Conservation (phyloP, 371 early-diverging fungal genomes). For the Apophysomyces variabilis region DNA sequence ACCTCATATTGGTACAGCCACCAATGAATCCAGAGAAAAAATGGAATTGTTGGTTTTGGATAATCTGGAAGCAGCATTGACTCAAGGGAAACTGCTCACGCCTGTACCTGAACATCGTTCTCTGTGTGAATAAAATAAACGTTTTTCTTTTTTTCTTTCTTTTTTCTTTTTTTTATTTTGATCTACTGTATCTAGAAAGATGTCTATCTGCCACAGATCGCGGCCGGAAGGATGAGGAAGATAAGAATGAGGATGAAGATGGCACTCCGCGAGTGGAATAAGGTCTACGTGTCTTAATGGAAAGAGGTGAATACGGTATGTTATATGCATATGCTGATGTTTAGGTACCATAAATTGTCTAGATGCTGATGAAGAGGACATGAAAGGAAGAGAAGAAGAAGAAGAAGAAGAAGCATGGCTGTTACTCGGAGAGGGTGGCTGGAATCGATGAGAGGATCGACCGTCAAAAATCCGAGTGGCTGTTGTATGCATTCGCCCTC, state of each 20-base stretch:
- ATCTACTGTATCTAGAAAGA: not conserved
- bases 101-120: slow-evolving; percentile 46
- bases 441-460: not conserved
- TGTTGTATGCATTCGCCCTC: not conserved
- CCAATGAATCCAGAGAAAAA: slow-evolving; percentile 43
- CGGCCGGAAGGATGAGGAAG: not conserved
- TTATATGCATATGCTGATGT: not conserved
- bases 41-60: slow-evolving; percentile 50
- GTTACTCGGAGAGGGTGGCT: not conserved
- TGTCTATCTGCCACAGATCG: not conserved
- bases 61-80: slow-evolving; percentile 40
- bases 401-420: not conserved
- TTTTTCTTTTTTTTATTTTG: not conserved
- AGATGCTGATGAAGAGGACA: not conserved
- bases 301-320: not conserved
- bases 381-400: too few species aligned
- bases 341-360: not conserved
- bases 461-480: not conserved
- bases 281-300: not conserved
- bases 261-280: not conserved
- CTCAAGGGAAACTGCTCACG: slow-evolving; percentile 32
- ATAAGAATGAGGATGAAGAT: too few species aligned
- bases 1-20: slow-evolving; percentile 54
- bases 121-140: not conserved
- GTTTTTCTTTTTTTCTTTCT: not conserved